Evolutionary conservation across 768 basidiomycete genomes (phyloP), one percentile per base, ranked within the genome.

Genomic region (Suillus brevipes): DNA sequence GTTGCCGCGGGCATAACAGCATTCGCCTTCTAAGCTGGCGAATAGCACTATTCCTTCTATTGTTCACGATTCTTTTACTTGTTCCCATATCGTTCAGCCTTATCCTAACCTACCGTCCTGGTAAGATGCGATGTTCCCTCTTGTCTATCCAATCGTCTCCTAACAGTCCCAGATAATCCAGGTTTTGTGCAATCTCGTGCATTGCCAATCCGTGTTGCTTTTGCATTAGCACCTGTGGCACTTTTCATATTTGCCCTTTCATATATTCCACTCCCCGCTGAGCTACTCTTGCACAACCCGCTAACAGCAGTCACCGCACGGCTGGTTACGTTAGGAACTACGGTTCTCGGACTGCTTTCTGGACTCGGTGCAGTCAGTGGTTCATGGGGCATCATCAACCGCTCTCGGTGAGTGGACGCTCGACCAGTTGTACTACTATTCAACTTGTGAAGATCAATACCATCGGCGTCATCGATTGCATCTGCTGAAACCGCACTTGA

Each of bases 351-450:
- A 6, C 72, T 88, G 3, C 80, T 95, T 6, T 92, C 92, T 0
- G 93, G 93, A 0, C 89, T 92, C 66, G 92, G 92, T 67, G 88
- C 91, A 4, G 80, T 90, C 57, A 87, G 83, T 67, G 88, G 84
- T 55, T 83, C 86, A 0, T 91, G 90, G 89, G 77, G 69, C 10
- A 61, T 36, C 23, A 14, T 60, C 62, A 63, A 9, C 13, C 6
- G 38, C 28, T 59, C 58, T 59, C 58, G 38, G 58, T 59, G 40
- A 59, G 58, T 59, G 40, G 16, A 36, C 49, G 7, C 23, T 36
- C 56, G 31, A 36, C 9, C 5, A 59, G 34, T 38, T 36, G 5
- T 16, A 18, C 53, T 23, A 8, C 12, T 60, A 36, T 36, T 64
- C 59, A 65, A 55, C 47, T 25, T 64, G 65, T 61, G 25, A 52